These are phyloP conservation scores for Coemansia sp. DNA, from an alignment of 192 early-diverging fungal species.

Conservation along the genomic window DNA sequence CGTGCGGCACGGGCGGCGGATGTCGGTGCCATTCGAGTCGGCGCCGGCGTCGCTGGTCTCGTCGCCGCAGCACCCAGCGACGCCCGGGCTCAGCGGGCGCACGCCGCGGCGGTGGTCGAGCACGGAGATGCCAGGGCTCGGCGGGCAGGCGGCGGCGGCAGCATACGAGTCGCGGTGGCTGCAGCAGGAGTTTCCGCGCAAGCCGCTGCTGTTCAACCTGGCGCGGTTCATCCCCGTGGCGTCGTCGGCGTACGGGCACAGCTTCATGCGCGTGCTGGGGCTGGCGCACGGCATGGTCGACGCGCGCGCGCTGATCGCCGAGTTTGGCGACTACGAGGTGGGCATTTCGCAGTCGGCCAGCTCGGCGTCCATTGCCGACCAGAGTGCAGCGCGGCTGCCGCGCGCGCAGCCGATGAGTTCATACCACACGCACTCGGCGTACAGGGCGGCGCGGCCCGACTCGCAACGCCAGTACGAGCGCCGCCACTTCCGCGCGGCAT, in stretches of 20 bases:
- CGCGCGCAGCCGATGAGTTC: conserved; percentile 52
- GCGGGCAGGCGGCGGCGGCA: conserved; percentile 25
- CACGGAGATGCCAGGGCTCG: conserved; percentile 47
- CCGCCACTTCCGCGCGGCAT: conserved; percentile 14
- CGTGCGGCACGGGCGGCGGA: conserved; percentile 4
- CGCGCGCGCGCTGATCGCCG: conserved; percentile 46
- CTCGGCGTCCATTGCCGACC: conserved; percentile 20
- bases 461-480: conserved; percentile 32
- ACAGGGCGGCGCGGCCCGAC: conserved; percentile 29
- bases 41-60: conserved; percentile 48
- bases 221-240: conserved; percentile 71
- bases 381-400: conserved; percentile 17
- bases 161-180: conserved; percentile 18
- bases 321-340: conserved; percentile 41
- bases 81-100: conserved; percentile 5
- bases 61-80: conserved; percentile 39
- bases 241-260: conserved; percentile 71
- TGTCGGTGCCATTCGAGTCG: conserved; percentile 33
- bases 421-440: conserved; percentile 27
- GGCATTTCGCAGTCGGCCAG: conserved; percentile 23
- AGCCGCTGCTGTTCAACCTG: conserved; percentile 67
- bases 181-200: conserved; percentile 46
- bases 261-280: conserved; percentile 75
- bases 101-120: background rate
- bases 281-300: conserved; percentile 52